Conservation (phyloP, 371 early-diverging fungal genomes). For the Lichtheimia ornata region DNA sequence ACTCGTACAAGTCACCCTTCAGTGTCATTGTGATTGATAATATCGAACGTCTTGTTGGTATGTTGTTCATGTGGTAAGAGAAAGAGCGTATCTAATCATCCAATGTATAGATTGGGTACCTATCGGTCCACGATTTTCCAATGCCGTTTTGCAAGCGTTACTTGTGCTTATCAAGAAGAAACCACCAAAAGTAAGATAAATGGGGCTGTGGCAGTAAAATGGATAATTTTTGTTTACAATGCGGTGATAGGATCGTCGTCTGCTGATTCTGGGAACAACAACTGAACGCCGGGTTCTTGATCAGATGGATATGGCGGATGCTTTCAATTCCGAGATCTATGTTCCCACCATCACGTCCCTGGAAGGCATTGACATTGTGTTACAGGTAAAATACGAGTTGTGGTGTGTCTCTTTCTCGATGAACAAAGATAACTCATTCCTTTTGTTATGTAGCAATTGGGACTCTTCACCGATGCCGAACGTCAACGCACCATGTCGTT, state of each 20-base stretch:
- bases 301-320: conserved; percentile 87
- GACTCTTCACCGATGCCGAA: conserved; percentile 67
- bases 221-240: neutral
- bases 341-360: conserved; percentile 70
- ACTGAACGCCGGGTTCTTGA: conserved; percentile 77
- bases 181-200: conserved; percentile 76
- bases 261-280: conserved; percentile 89
- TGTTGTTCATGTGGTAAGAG: conserved; percentile 1
- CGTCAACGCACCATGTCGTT: conserved; percentile 50
- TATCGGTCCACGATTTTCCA: conserved; percentile 99
- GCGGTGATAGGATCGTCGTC: conserved; percentile 56
- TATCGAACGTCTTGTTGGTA: conserved; percentile 91
- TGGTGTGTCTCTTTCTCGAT: conserved; percentile 5
- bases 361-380: conserved; percentile 71
- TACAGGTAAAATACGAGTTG: conserved; percentile 37
- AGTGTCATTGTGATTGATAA: conserved; percentile 98
- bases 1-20: conserved; percentile 97
- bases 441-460: conserved; percentile 36
- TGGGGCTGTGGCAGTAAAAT: too few relatives aligned
- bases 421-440: conserved; percentile 12
- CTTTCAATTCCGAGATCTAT: conserved; percentile 84
- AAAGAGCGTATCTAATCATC: conserved; percentile 1
- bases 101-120: conserved; percentile 86
- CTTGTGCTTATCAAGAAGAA: conserved; percentile 88
- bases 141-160: conserved; percentile 94